Evolutionary conservation across 2,329 filamentous ascomycete species (phyloP).

Genomic region (Neocatenulostroma microsporum): DNA sequence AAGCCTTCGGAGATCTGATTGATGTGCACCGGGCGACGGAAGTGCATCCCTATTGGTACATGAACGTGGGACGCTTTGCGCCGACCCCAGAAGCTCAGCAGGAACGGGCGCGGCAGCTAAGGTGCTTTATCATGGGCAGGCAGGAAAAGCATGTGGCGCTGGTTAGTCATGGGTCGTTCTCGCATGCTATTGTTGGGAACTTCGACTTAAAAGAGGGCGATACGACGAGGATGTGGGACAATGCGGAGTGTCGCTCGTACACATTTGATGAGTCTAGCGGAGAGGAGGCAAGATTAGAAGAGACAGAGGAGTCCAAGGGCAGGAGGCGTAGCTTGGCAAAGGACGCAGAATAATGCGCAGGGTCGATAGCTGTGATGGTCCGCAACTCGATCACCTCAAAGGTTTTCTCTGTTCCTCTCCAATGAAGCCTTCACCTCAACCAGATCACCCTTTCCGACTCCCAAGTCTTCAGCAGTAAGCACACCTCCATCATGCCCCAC

Average conservation of each 20-base stretch:
- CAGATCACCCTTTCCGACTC: constrained; percentile 3
- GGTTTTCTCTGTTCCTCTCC: constrained; percentile 8
- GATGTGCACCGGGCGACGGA: constrained; percentile 43
- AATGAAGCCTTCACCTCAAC: constrained; percentile 6
- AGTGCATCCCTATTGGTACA: constrained; percentile 38
- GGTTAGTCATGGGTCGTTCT: constrained; percentile 16
- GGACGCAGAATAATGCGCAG: no score
- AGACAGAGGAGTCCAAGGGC: constrained; percentile 9
- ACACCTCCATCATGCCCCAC: constrained; percentile 4
- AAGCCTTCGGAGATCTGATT: constrained; percentile 34
- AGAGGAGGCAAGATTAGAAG: constrained; percentile 7
- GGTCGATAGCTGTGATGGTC: no score
- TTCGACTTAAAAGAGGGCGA: constrained; percentile 13
- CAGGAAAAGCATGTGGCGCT: constrained; percentile 17
- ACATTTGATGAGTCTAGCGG: constrained; percentile 9
- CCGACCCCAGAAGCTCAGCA: constrained; percentile 3
- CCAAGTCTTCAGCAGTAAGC: constrained; percentile 9
- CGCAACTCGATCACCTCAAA: no score
- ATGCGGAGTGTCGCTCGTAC: constrained; percentile 17
- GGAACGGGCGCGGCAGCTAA: constrained; percentile 10
- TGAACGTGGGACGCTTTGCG: constrained; percentile 11
- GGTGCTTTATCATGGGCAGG: constrained; percentile 8
- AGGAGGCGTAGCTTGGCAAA: no score
- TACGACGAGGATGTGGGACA: constrained; percentile 14
- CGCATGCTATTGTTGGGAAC: constrained; percentile 16